Evolutionary conservation across 371 early-diverging fungal species (phyloP), one percentile per base, ranked within the genome.

Genomic region (Syncephalis plumigaleata): DNA sequence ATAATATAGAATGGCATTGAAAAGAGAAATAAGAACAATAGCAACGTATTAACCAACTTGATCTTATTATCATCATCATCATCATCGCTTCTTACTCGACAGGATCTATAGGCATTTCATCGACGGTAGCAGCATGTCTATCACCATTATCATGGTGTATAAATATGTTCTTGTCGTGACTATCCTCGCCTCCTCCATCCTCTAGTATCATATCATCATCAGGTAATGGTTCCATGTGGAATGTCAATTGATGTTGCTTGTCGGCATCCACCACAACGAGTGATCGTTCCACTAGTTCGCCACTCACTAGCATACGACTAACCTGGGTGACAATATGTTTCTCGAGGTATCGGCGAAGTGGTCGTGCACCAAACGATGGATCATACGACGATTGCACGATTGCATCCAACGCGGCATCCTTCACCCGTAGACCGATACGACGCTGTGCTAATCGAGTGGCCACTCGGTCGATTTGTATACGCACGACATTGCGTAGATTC

Each of bases 291-390:
- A 50, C 44, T 50, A 83, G 55, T 37, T 68, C 62, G 25, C 81
- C 81, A 1, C 64, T 55, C 20, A 86, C 58, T 36, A 84, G 55
- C 64, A 86, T 63, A 38, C 71, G 69, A 4, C 81, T 75, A 5
- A 91, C 59, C 46, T 76, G 70, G 21, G 83, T 86, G 40, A 81
- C 81, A 3, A 79, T 47, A n/a, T 71, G 57, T 62, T 79, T 79
- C 48, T 75, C 72, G 16, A 79, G 68, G 39, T 72, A 62, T 8
- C 79, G 54, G 51, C 74, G 74, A 31, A 80, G 55, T 36, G 81
- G 81, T 36, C 69, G 70, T 17, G 75, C 85, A 50, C 93, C 94
- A 63, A 86, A 93, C 2, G 73, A 71, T 2, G 89, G 87, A 54
- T 85, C 84, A 60, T 86, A 87, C 0, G 86, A 79, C 31, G 76